Evolutionary conservation across 768 basidiomycete genomes (phyloP).

Genomic region (Hygrophoropsis aurantiaca): DNA sequence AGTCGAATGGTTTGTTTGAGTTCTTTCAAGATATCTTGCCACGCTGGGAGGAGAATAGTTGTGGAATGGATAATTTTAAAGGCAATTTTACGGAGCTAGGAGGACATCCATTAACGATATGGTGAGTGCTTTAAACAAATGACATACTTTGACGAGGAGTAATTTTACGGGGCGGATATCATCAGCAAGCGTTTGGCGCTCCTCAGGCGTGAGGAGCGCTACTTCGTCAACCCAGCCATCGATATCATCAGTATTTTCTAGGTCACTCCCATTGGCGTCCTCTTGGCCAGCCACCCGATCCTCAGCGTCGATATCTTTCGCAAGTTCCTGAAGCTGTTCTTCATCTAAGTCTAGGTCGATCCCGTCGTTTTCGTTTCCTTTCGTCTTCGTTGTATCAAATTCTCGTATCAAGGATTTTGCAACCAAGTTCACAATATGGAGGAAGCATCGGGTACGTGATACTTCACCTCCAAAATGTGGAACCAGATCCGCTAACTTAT

Average conservation of each 20-base stretch:
- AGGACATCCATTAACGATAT: neutral
- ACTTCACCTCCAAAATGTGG: constrained; percentile 17
- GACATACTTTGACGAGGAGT: neutral
- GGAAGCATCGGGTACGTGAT: constrained; percentile 34
- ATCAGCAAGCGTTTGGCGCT: constrained; percentile 13
- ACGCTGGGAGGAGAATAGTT: constrained; percentile 19
- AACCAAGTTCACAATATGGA: constrained; percentile 37
- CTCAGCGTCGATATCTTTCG: too few species aligned
- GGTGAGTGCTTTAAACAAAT: neutral
- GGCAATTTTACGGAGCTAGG: constrained; percentile 5
- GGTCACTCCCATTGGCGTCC: too few species aligned
- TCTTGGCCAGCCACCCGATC: too few species aligned
- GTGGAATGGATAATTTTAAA: constrained; percentile 16
- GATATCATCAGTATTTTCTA: constrained; percentile 5
- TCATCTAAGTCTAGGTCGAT: too few species aligned
- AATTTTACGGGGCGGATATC: neutral
- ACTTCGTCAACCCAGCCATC: constrained; percentile 27
- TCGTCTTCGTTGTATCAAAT: constrained; percentile 30
- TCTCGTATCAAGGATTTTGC: constrained; percentile 29
- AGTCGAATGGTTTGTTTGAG: constrained; percentile 12
- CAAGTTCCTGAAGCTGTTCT: too few species aligned
- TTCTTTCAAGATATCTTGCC: constrained; percentile 11
- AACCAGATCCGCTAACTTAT: constrained; percentile 21
- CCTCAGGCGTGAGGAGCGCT: constrained; percentile 7
- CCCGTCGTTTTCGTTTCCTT: neutral